These are phyloP conservation scores for Otatea glauca DNA, from an alignment of 176 grass and related monocot genomes.

Conservation along the genomic window DNA sequence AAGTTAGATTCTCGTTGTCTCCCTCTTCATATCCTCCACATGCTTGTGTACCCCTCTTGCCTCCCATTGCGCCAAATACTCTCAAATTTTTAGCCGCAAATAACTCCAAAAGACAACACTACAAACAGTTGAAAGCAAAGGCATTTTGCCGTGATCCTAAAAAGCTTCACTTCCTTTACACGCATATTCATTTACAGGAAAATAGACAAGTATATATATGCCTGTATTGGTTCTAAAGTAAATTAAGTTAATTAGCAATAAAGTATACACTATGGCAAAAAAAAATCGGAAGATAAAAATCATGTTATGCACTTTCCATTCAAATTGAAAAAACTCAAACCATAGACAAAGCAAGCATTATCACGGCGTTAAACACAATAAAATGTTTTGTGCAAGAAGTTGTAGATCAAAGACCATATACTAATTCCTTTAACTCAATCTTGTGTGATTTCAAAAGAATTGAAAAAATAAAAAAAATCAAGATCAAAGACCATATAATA, in stretches of 20 bases:
- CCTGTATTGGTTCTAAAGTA: background rate
- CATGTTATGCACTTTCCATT: background rate
- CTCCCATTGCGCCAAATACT: slow-evolving; percentile 45
- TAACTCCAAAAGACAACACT: slow-evolving; percentile 44
- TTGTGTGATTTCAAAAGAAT: background rate
- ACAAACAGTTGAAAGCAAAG: slow-evolving; percentile 47
- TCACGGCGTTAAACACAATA: background rate
- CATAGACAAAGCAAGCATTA: background rate
- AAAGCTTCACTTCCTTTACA: slow-evolving; percentile 40
- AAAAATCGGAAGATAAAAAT: background rate
- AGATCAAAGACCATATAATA: background rate
- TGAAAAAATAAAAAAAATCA: background rate
- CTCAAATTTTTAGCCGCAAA: slow-evolving; percentile 31
- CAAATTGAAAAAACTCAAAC: background rate
- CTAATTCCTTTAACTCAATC: background rate
- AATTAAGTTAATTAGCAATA: background rate
- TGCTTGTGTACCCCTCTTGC: slow-evolving; percentile 63
- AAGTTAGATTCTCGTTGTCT: slow-evolving; percentile 99
- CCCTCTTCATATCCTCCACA: slow-evolving; percentile 83
- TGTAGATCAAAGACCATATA: background rate
- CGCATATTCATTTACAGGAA: slow-evolving; percentile 37
- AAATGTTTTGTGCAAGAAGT: background rate
- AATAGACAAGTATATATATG: background rate
- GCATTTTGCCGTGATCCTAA: slow-evolving; percentile 41
- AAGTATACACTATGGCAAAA: background rate